Evolutionary conservation across 441 rosid species (phyloP).

Genomic region (Jatropha multifida): DNA sequence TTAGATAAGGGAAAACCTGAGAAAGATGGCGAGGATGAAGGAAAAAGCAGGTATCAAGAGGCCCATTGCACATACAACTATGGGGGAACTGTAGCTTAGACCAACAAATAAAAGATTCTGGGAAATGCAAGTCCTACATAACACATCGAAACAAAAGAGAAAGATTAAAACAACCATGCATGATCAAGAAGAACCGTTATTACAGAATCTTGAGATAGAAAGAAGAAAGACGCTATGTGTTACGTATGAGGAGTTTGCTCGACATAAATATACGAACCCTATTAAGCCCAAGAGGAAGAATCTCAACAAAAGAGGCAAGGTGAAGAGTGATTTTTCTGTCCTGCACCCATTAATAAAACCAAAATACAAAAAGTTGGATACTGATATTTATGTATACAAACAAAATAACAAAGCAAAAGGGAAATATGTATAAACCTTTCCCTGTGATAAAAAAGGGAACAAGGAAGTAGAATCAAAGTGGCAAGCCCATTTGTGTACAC

Average conservation of each 20-base stretch:
- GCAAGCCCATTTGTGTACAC: constrained; percentile 61
- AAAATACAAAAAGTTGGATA: neutral
- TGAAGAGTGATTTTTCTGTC: constrained; percentile 42
- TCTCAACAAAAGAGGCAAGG: constrained; percentile 47
- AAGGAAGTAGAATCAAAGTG: constrained; percentile 60
- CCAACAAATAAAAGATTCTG: constrained; percentile 74
- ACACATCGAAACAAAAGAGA: neutral
- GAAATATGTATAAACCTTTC: constrained; percentile 36
- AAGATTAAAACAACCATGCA: no score
- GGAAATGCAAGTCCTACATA: constrained; percentile 54
- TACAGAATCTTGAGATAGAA: no score
- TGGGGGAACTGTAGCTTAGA: constrained; percentile 66
- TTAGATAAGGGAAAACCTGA: constrained; percentile 40
- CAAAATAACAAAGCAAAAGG: neutral
- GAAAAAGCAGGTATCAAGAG: constrained; percentile 61
- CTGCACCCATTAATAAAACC: constrained; percentile 31
- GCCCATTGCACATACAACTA: constrained; percentile 84
- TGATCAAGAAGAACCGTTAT: no score
- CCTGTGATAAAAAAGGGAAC: constrained; percentile 53
- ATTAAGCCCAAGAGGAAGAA: constrained; percentile 71
- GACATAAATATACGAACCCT: constrained; percentile 43
- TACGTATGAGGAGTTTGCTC: no score
- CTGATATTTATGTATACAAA: neutral
- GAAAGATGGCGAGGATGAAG: constrained; percentile 51
- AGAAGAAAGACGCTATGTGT: no score